Evolutionary conservation across 495 filamentous ascomycete genomes (phyloP).

Genomic region (Annulohypoxylon maeteangense): DNA sequence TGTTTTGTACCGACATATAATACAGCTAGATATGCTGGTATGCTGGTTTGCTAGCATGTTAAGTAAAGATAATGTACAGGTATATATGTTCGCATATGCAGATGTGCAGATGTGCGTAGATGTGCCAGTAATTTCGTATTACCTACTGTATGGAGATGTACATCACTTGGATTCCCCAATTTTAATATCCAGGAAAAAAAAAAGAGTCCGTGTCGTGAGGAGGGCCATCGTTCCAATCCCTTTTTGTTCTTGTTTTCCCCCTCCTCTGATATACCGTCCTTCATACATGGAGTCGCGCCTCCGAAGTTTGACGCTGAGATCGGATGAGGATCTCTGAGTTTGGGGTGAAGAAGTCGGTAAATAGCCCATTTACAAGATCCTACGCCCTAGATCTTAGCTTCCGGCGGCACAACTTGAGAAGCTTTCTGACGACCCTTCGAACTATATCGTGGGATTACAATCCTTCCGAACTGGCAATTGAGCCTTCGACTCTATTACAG

Average conservation of each 20-base stretch:
- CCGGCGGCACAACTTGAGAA: slow-evolving; percentile 18
- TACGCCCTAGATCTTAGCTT: slow-evolving; percentile 6
- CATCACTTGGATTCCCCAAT: slow-evolving; percentile 42
- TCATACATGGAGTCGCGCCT: slow-evolving; percentile 26
- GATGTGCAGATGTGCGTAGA: slow-evolving; percentile 31
- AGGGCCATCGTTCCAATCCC: slow-evolving; percentile 37
- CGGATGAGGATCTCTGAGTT: slow-evolving; percentile 31
- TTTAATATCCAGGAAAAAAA: slow-evolving; percentile 45
- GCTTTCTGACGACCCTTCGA: slow-evolving; percentile 20
- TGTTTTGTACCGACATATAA: slow-evolving; percentile 13
- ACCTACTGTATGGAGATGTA: slow-evolving; percentile 42
- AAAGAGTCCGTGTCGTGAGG: slow-evolving; percentile 41
- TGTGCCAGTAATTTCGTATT: slow-evolving; percentile 34
- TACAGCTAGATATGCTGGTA: slow-evolving; percentile 3
- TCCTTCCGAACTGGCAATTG: slow-evolving; percentile 22
- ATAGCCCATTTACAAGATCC: slow-evolving; percentile 11
- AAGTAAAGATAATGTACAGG: not conserved
- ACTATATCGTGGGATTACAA: slow-evolving; percentile 4
- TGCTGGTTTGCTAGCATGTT: too few relatives aligned
- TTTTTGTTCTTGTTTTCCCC: slow-evolving; percentile 37
- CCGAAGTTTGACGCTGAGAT: slow-evolving; percentile 33
- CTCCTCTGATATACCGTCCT: slow-evolving; percentile 21
- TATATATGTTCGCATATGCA: slow-evolving; percentile 26
- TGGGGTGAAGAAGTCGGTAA: slow-evolving; percentile 23
- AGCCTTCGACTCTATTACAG: slow-evolving; percentile 11